A percentile compares a stretch with the other conserved stretches of the same genome.
These are phyloP conservation scores for Gentiana dahurica DNA, from an alignment of 257 asterid genomes.

Conservation along the genomic window DNA sequence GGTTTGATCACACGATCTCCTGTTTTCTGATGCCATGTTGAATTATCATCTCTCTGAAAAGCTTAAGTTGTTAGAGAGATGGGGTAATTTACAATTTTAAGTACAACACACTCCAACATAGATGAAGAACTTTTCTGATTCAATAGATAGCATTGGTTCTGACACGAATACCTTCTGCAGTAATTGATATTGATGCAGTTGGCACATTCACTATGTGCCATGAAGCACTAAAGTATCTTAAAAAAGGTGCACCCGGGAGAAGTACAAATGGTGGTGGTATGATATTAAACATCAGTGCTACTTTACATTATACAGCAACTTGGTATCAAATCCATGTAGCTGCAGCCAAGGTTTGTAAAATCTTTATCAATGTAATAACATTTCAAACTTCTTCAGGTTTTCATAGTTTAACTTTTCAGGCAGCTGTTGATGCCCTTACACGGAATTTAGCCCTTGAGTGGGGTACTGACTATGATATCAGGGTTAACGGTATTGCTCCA, in stretches of 20 bases:
- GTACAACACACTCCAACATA: too few species aligned
- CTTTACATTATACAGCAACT: slow-evolving; percentile 79
- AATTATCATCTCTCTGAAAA: too few species aligned
- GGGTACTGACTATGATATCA: slow-evolving; percentile 79
- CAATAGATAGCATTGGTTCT: too few species aligned
- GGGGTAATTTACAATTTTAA: too few species aligned
- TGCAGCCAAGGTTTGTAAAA: slow-evolving; percentile 73
- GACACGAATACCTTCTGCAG: slow-evolving; percentile 22
- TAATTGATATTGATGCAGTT: slow-evolving; percentile 82
- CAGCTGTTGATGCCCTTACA: slow-evolving; percentile 75
- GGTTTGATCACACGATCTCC: too few species aligned
- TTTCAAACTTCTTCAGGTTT: not conserved
- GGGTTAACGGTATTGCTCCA: slow-evolving; percentile 85
- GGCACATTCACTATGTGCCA: slow-evolving; percentile 97
- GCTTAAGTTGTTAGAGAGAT: too few species aligned
- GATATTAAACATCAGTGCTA: slow-evolving; percentile 79
- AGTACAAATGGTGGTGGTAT: slow-evolving; percentile 56
- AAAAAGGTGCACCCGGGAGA: slow-evolving; percentile 61
- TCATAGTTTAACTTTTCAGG: slow-evolving; percentile 29
- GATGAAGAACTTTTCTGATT: too few species aligned
- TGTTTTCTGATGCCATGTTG: too few species aligned
- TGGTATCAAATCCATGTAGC: slow-evolving; percentile 93
- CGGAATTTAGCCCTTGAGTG: slow-evolving; percentile 83
- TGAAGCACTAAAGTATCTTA: slow-evolving; percentile 58
- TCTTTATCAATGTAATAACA: slow-evolving; percentile 5